Base-by-base conservation (phyloP, 2,329 filamentous ascomycete species). In the Claviceps capensis region DNA sequence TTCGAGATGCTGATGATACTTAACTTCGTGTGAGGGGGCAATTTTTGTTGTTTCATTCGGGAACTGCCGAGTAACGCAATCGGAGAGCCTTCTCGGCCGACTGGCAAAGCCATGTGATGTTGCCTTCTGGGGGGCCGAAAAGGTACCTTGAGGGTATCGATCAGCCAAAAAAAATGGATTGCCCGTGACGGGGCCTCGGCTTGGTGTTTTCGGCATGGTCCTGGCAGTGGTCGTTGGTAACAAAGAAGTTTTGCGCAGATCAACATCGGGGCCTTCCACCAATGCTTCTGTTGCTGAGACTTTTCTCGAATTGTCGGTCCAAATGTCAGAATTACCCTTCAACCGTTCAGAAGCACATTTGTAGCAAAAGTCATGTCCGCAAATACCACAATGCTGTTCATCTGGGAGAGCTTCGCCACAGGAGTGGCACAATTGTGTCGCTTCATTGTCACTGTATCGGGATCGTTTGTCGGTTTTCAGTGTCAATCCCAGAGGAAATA, bases 321-420 rank as follows among this genome's bases (percentile, higher is more conserved):
- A 34, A 17, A 13, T 9, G 23, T 5, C 9, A 34, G 30, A 17
- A 22, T 42, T 26, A 36, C 34, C 17, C 41, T 53, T 42, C 14
- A 55, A 51, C n/a, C 67, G 52, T 49, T 72, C 66, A 44, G 64
- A 67, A 8, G 61, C 64, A 56, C 76, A 79, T 51, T 71, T 71
- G 36, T 62, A 55, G 56, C 76, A 80, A 16, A 76, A 68, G 9
- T 65, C 67, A 59, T 80, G 77, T 1, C 72, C 74, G 56, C 77
- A 80, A 43, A 67, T 68, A 34, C 65, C 59, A 56, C 76, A 80
- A 46, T 66, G 66, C 8, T 63, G 63, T 34, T 65, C 63, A 13
- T 65, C 62, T 45, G 59, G 63, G 40, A 72, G 67, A 42, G 63
- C 64, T 45, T 68, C 66, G 13, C 69, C 70, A 56, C 76, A 81